Conservation (phyloP, 139 green algal species). For the Nannochloris sp. region DNA sequence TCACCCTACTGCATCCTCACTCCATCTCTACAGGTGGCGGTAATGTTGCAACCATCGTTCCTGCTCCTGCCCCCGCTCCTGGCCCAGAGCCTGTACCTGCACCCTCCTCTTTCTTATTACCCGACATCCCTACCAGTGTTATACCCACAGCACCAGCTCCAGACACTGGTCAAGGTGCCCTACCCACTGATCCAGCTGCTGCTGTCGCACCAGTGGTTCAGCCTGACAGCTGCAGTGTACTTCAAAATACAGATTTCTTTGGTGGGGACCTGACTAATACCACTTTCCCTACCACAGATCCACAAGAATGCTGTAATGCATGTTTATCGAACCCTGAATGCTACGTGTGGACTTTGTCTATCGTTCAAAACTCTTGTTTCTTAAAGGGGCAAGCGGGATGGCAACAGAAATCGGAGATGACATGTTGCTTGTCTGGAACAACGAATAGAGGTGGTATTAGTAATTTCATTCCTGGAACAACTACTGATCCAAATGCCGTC, state of each 20-base stretch:
- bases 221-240: neutral
- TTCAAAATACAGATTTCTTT: constrained; percentile 7
- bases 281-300: neutral
- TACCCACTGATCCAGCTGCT: neutral
- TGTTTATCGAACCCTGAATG: neutral
- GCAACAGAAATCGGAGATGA: neutral
- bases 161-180: neutral
- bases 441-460: neutral
- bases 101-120: neutral
- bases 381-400: constrained; percentile 3
- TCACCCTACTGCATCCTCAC: too few relatives aligned
- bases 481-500: neutral
- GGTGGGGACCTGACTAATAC: neutral
- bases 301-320: constrained; percentile 7
- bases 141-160: neutral
- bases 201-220: neutral
- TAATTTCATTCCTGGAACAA: neutral
- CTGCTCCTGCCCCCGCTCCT: too few relatives aligned
- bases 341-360: neutral
- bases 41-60: too few relatives aligned
- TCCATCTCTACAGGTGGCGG: too few relatives aligned
- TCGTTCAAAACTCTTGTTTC: constrained; percentile 4
- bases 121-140: neutral
- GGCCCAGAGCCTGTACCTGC: too few relatives aligned
- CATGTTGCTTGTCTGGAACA: constrained; percentile 3